Base-by-base conservation (phyloP, 805 yeast species). In the Wickerhamomyces sydowiorum region DNA sequence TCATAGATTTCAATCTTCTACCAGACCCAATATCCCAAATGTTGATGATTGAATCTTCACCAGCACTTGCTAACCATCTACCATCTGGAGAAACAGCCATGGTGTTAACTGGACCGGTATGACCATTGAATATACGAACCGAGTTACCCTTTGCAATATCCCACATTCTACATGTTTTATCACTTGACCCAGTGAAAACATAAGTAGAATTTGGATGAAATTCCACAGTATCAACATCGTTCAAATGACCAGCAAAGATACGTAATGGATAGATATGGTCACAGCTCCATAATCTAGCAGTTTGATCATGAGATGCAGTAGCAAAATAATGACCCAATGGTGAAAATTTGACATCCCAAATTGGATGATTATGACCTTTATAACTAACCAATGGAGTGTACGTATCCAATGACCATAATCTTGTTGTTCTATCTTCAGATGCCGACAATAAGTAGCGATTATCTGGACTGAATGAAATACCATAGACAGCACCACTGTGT, bases 161-260 rank as follows among this genome's bases (percentile, higher is more conserved):
- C 99, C 99, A 93, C 97, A 93, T 90, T 49, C 99, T 75, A 57
- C 95, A 84, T 0, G 98, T 88, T 65, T 89, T 88, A 65, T 93
- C 99, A 48, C 90, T 78, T 6, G 96, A 87, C 7, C 99, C 99
- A 0, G 99, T 91, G 57, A 93, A 82, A 7, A 93, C 80, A 60
- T 93, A 93, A 38, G 90, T 85, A 8, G 96, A 90, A 62, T 93
- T 93, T 21, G 99, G 98, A 66, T 93, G 99, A 75, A 91, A 93
- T 38, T 81, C 82, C 29, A 91, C 95, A 51, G 91, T 81, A 59
- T 93, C 98, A 30, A 93, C 98, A 66, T 93, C 99, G 56, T 88
- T 86, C 54, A 90, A 75, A 65, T 93, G 99, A 1, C 99, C 99
- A 0, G 98, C 98, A 69, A 93, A 91, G 21, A 93, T 86, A 52